phyloP scores from a whole-genome alignment of 345 rosid species.

The Camelina neglecta region DNA sequence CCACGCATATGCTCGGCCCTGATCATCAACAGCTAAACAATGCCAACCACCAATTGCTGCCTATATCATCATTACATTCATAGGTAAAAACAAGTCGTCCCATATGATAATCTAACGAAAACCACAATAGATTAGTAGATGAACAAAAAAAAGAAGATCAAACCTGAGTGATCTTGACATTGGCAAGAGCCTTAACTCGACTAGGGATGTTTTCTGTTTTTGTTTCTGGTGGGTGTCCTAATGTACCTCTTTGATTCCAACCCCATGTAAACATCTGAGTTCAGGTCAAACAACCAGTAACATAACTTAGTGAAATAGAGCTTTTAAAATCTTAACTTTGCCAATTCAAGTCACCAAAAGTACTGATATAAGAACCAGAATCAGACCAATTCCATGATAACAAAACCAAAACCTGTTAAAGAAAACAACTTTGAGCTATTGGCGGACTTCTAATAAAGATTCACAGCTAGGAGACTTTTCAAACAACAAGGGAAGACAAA shows the following conservation, averaged over 20 bases:
- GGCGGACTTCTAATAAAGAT: constrained; percentile 3
- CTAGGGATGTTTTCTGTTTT: constrained; percentile 90
- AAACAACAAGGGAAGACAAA: constrained; percentile 19
- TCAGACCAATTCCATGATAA: constrained; percentile 20
- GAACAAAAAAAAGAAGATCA: neutral
- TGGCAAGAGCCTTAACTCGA: constrained; percentile 71
- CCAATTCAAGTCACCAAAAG: constrained; percentile 6
- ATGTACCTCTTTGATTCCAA: constrained; percentile 99
- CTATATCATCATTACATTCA: constrained; percentile 45
- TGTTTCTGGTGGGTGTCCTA: constrained; percentile 87
- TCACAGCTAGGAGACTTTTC: constrained; percentile 11
- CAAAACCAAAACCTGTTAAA: constrained; percentile 4
- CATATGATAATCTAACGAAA: neutral
- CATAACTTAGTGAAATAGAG: neutral
- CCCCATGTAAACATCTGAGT: constrained; percentile 97
- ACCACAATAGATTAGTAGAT: neutral
- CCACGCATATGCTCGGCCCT: constrained; percentile 97
- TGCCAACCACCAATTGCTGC: constrained; percentile 99
- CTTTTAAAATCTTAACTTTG: neutral
- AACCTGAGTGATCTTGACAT: constrained; percentile 91
- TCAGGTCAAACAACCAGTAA: constrained; percentile 10
- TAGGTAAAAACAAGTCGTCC: neutral
- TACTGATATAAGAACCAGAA: constrained; percentile 17
- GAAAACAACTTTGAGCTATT: neutral
- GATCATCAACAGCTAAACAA: constrained; percentile 98